phyloP scores from a whole-genome alignment of 225 moss, liverwort and hornwort genomes.

The Asterella californica region DNA sequence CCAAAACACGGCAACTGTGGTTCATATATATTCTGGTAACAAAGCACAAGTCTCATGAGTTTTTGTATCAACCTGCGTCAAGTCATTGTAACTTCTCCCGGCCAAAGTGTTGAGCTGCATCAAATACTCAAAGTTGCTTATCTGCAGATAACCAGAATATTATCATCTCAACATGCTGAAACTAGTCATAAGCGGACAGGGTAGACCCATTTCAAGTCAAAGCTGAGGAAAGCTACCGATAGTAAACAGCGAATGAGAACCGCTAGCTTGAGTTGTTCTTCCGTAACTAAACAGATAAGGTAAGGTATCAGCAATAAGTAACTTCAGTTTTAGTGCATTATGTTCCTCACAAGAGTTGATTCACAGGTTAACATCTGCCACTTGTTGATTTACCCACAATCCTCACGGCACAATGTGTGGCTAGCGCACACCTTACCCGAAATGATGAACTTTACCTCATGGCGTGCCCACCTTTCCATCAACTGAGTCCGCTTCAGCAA shows the following conservation, averaged over 20 bases:
- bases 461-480: conserved; percentile 83
- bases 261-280: too few species aligned
- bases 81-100: conserved; percentile 91
- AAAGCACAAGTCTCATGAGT: background rate
- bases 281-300: background rate
- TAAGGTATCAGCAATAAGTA: background rate
- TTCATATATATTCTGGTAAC: background rate
- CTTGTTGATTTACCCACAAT: background rate
- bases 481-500: conserved; percentile 84
- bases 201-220: background rate
- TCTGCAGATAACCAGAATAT: conserved; percentile 44
- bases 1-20: background rate
- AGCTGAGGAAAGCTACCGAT: background rate
- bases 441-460: conserved; percentile 54
- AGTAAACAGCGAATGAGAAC: background rate
- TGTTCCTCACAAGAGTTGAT: background rate
- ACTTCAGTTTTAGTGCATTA: background rate
- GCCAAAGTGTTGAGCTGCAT: conserved; percentile 96
- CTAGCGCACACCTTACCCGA: background rate
- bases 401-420: background rate
- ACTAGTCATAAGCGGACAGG: too few species aligned
- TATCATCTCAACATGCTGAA: background rate
- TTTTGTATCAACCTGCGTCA: conserved; percentile 66
- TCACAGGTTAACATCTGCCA: background rate
- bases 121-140: conserved; percentile 97